Conservation (phyloP, 768 basidiomycete species). For the Russula virescens region DNA sequence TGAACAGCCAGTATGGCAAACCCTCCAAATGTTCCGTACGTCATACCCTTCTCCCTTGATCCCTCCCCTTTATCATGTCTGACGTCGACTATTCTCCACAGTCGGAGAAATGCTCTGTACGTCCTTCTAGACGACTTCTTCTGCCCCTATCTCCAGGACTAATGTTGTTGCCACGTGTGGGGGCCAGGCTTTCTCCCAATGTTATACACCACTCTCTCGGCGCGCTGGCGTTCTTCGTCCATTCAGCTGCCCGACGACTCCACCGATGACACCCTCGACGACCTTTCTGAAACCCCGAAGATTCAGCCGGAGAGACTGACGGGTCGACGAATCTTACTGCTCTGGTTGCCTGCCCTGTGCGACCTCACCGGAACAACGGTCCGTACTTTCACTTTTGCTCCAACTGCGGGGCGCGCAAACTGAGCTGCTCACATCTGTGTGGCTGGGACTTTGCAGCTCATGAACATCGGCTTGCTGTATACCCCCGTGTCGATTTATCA, state of each 20-base stretch:
- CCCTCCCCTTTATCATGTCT: slow-evolving; percentile 12
- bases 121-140: slow-evolving; percentile 32
- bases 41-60: slow-evolving; percentile 25
- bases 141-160: slow-evolving; percentile 1
- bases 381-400: slow-evolving; percentile 30
- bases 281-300: slow-evolving; percentile 19
- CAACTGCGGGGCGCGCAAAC: background rate
- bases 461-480: slow-evolving; percentile 94
- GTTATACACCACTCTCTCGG: slow-evolving; percentile 58
- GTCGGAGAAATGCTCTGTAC: slow-evolving; percentile 93
- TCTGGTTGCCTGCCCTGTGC: slow-evolving; percentile 86
- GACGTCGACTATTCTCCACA: slow-evolving; percentile 33
- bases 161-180: background rate
- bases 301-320: slow-evolving; percentile 41
- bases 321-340: slow-evolving; percentile 65
- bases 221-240: slow-evolving; percentile 41
- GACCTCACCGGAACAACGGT: slow-evolving; percentile 91
- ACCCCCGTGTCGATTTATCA: slow-evolving; percentile 97
- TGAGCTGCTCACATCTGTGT: slow-evolving; percentile 3
- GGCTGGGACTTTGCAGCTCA: slow-evolving; percentile 41
- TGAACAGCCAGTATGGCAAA: slow-evolving; percentile 95
- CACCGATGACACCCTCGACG: slow-evolving; percentile 29
- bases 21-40: slow-evolving; percentile 84
- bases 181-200: slow-evolving; percentile 75
- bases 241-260: slow-evolving; percentile 47